These are phyloP conservation scores for Russula brevipes DNA, from an alignment of 768 basidiomycete species.

Conservation along the genomic window DNA sequence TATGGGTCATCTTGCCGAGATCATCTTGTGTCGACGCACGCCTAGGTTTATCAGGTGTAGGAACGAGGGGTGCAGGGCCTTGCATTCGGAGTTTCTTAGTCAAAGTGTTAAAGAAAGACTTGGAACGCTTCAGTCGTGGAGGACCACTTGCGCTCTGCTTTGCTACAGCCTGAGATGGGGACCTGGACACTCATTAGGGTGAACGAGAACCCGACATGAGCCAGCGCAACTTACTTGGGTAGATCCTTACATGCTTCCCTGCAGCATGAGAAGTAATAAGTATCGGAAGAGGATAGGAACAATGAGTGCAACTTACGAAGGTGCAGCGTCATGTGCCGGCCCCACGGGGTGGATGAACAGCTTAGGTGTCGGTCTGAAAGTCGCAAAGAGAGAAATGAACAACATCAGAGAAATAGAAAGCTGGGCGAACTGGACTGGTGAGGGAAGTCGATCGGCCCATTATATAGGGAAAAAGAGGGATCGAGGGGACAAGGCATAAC, in stretches of 20 bases:
- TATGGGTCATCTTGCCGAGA: neutral
- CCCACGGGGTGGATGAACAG: neutral
- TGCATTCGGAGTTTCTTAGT: conserved; percentile 15
- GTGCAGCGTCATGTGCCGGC: neutral
- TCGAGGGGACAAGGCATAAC: neutral
- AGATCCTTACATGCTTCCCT: neutral
- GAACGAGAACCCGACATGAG: neutral
- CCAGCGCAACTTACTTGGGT: conserved; percentile 4
- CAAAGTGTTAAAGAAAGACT: conserved; percentile 6
- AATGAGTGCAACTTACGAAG: conserved; percentile 2
- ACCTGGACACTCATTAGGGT: neutral
- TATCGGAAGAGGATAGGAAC: neutral
- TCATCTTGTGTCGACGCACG: neutral
- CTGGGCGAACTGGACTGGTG: neutral
- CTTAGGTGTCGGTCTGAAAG: neutral
- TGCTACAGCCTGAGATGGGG: neutral
- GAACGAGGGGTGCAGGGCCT: neutral
- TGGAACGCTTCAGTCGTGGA: neutral
- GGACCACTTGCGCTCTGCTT: neutral
- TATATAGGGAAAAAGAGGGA: neutral
- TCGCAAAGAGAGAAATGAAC: neutral
- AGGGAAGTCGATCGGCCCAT: neutral
- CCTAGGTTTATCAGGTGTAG: neutral
- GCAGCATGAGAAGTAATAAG: neutral
- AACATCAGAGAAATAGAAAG: neutral